Evolutionary conservation across 257 asterid genomes (phyloP).

Genomic region (Anisodus acutangulus): DNA sequence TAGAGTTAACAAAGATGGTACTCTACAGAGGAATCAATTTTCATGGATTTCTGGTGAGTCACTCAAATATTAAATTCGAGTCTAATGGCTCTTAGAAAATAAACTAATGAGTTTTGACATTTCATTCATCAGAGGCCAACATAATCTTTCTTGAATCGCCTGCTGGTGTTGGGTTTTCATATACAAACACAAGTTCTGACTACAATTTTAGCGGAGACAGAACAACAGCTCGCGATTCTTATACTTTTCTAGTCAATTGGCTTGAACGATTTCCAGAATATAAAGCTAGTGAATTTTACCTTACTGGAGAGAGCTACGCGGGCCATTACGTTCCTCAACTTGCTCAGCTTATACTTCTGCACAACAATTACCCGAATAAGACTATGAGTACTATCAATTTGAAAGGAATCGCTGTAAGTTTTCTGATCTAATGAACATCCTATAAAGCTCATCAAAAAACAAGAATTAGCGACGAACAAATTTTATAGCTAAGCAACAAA

Average conservation of each 20-base stretch:
- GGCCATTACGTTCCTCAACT: slow-evolving; percentile 44
- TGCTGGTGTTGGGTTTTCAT: slow-evolving; percentile 39
- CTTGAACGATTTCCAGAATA: slow-evolving; percentile 41
- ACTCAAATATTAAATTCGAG: neutral
- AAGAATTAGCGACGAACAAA: too few species aligned
- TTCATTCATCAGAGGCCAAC: slow-evolving; percentile 35
- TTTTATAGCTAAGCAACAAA: too few species aligned
- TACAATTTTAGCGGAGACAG: slow-evolving; percentile 29
- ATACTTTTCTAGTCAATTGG: slow-evolving; percentile 36
- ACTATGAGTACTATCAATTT: slow-evolving; percentile 30
- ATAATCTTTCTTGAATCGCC: slow-evolving; percentile 41
- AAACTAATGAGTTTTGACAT: neutral
- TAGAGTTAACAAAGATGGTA: slow-evolving; percentile 30
- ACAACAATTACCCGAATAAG: slow-evolving; percentile 23
- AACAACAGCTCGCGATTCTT: slow-evolving; percentile 37
- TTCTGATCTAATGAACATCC: neutral
- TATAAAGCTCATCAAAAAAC: too few species aligned
- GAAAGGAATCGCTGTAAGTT: slow-evolving; percentile 41
- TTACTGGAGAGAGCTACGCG: slow-evolving; percentile 38
- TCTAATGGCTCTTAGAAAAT: neutral
- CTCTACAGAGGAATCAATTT: slow-evolving; percentile 27
- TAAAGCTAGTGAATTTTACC: slow-evolving; percentile 32
- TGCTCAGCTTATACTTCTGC: slow-evolving; percentile 33
- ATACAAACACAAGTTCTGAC: slow-evolving; percentile 34
- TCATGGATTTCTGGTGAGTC: slow-evolving; percentile 36